Evolutionary conservation across 257 asterid genomes (phyloP), one percentile per base, ranked within the genome.

Genomic region (Solanum raphanifolium): DNA sequence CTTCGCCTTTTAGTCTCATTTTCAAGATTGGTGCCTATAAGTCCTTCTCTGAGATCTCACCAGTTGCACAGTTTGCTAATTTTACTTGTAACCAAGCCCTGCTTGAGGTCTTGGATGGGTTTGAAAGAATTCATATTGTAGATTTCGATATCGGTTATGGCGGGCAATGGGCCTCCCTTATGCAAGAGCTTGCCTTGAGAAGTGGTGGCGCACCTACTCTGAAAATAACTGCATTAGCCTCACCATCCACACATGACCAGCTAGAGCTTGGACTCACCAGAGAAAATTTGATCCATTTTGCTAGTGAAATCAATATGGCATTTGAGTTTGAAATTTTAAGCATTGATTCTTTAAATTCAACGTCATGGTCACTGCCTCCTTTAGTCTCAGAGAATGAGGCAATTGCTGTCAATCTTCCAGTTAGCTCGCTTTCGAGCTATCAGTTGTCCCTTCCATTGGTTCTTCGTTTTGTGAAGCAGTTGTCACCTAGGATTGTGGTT

Each of bases 71-170:
- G 20, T 97, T 97, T 34, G 93, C 99, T 25, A 95, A 96, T 69
- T 96, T 97, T 79, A 94, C 98, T 41, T 93, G 98, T 94, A 97
- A 95, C 39, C 99, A 97, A 84, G 97, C 98, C 81, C 90, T 97
- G 31, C 96, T 97, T n/a, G 99, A 97, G 88, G 95, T 68, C 13
- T 60, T 96, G 13, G 96, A 96, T 84, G 98, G 98, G 16, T 93
- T 90, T 83, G 97, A 94, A 35, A 86, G 91, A 23, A 92, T 97
- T 87, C 99, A 95, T 55, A 87, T 97, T 29, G 87, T 97, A 15
- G 99, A 97, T 94, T 97, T 97, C 31, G 99, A 97, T 86, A 94
- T 95, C 20, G 98, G 99, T 41, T 94, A 92, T 89, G 99, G 99
- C 10, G 96, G 97, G 52, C 98, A 96, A 68, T 97, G 99, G 99